Evolutionary conservation across 306 rosid genomes (phyloP), one percentile per base, ranked within the genome.

Genomic region (Sphenostylis stenocarpa): DNA sequence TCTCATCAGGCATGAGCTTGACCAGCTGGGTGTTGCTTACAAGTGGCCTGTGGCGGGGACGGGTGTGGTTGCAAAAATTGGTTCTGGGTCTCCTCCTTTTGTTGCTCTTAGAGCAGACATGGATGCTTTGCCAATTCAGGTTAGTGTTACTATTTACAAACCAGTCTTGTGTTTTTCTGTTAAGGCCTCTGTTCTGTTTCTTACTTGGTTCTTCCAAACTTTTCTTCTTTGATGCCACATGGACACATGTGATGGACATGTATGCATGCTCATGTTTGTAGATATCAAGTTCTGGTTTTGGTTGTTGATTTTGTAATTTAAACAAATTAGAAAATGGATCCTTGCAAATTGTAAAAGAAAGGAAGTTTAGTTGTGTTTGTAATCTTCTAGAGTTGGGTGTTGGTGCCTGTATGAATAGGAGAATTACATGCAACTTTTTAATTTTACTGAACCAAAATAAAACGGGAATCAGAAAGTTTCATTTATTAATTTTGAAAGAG

Each of bases 111-210:
- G 98, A 83, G 98, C 97, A 1, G 98, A 93, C 76, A 93, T 93
- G 98, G 97, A 93, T 84, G 98, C 97, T 69, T 61, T 93, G 84
- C 98, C 98, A 20, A 87, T 93, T 84, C 88, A 93, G 97, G 98
- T 93, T 12, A 24, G 58, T 11, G 70, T 23, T 20, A 26, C 4
- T 12, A 24, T 23, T 23, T 28, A 16, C 60, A 12, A 14, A 26
- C 29, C 39, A 19, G 24, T 28, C 10, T 23, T 21, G 0, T 33
- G 20, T 68, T 26, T 21, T 34, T 26, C 3, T 14, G 2, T 19
- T 44, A 41, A 43, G 24, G 52, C 20, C 12, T 73, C 36, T 65
- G 33, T 29, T 55, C 70, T 39, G 55, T 51, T 68, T 0, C 26
- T 53, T 38, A 9, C 49, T 17, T 58, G 26, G 60, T 73, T 67